A percentile compares a stretch with the other conserved stretches of the same genome.
Conservation (phyloP, 495 filamentous ascomycete genomes). For the Aspergillus olivimuriae region DNA sequence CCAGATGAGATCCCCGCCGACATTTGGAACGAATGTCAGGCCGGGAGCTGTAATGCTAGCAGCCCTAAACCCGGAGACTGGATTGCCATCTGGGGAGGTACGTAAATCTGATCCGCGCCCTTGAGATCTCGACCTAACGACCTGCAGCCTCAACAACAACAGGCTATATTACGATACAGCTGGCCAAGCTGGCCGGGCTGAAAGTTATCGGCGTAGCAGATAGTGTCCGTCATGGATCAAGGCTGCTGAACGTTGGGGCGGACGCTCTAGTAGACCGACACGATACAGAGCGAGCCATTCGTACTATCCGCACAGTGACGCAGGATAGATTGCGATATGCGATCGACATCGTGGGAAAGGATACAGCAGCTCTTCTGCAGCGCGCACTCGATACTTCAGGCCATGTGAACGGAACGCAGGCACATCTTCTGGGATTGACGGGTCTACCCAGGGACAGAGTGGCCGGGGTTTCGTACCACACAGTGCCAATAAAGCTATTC, state of each 20-base stretch:
- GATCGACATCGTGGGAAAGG: conserved; percentile 54
- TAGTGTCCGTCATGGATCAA: conserved; percentile 52
- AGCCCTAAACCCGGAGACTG: conserved; percentile 50
- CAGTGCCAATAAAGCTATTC: conserved; percentile 63
- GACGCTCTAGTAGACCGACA: conserved; percentile 59
- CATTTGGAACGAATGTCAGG: conserved; percentile 45
- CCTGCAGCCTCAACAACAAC: conserved; percentile 52
- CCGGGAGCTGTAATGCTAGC: conserved; percentile 33
- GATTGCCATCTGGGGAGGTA: conserved; percentile 66
- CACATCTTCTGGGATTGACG: conserved; percentile 57
- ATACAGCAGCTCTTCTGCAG: conserved; percentile 48
- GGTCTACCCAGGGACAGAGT: conserved; percentile 50
- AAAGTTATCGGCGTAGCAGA: conserved; percentile 54
- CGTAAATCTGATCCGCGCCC: conserved; percentile 8
- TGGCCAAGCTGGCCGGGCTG: conserved; percentile 54
- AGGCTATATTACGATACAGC: conserved; percentile 51
- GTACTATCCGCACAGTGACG: conserved; percentile 52
- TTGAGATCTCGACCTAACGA: background rate
- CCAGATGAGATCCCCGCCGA: conserved; percentile 41
- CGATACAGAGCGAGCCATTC: conserved; percentile 50
- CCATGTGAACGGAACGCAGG: conserved; percentile 11
- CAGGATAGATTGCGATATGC: conserved; percentile 51
- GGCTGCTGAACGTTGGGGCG: conserved; percentile 44
- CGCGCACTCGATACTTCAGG: conserved; percentile 31
- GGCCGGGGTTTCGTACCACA: conserved; percentile 46